phyloP scores from a whole-genome alignment of 768 basidiomycete genomes.

The Xanthoconium stramineum region DNA sequence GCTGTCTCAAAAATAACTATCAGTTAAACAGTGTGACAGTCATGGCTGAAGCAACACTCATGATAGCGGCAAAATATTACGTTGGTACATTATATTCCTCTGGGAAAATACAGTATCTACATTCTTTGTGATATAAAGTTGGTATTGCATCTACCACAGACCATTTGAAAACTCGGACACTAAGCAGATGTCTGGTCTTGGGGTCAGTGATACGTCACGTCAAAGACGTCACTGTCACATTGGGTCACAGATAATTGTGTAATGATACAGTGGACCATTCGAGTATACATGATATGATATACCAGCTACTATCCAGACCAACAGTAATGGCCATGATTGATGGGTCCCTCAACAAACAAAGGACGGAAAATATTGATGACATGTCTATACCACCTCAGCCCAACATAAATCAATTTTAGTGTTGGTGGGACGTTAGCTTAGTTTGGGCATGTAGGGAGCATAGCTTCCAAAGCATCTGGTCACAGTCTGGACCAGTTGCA shows the following conservation, averaged over 20 bases:
- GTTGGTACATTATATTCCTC: background rate
- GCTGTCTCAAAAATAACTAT: background rate
- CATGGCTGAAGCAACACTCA: background rate
- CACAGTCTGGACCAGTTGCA: no score
- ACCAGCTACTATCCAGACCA: background rate
- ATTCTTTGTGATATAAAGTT: background rate
- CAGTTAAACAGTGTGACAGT: background rate
- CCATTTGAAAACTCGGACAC: background rate
- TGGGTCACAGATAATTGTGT: background rate
- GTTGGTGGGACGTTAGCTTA: no score
- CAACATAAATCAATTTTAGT: no score
- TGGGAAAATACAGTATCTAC: background rate
- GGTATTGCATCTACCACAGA: background rate
- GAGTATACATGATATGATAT: background rate
- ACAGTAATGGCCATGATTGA: background rate
- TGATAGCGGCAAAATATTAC: background rate
- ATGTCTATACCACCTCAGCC: no score
- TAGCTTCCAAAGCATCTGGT: no score
- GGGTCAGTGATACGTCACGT: background rate
- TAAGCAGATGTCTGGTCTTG: background rate
- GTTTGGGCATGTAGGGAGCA: no score
- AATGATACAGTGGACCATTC: no score
- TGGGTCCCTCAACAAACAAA: background rate
- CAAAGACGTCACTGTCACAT: background rate
- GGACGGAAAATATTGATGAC: background rate